Evolutionary conservation across 177 flowering plant species (phyloP).

Genomic region (Telopea speciosissima): DNA sequence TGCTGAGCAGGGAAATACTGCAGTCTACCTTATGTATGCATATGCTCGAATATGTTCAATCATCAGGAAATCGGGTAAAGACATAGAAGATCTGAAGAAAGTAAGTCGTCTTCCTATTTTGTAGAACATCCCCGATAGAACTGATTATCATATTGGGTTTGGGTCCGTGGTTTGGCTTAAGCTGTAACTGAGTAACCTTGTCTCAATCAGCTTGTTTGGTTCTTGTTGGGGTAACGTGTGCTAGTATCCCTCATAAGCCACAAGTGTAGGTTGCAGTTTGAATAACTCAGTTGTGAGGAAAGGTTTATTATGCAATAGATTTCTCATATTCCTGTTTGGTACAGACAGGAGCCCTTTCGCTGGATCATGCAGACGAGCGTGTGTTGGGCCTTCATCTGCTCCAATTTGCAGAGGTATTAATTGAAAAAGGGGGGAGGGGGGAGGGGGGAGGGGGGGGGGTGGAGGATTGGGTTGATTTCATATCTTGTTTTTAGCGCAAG

Average conservation of each 20-base stretch:
- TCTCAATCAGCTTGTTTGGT: background rate
- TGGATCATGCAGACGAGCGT: conserved; percentile 76
- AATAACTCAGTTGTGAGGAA: background rate
- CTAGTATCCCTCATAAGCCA: background rate
- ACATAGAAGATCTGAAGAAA: conserved; percentile 66
- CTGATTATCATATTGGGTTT: background rate
- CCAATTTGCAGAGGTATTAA: conserved; percentile 79
- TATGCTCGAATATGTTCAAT: conserved; percentile 98
- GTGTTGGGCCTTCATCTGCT: conserved; percentile 76
- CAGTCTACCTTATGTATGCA: conserved; percentile 91
- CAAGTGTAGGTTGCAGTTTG: background rate
- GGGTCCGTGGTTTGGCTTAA: background rate
- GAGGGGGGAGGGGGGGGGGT: too few species aligned
- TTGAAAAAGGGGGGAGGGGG: background rate
- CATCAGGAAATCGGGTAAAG: conserved; percentile 87
- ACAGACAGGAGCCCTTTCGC: conserved; percentile 50
- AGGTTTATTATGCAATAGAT: background rate
- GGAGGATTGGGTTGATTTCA: background rate
- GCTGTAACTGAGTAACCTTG: background rate
- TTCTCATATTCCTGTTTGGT: conserved; percentile 3
- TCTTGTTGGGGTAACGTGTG: background rate
- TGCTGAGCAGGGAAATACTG: conserved; percentile 86
- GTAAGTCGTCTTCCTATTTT: conserved; percentile 31
- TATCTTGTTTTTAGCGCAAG: background rate
- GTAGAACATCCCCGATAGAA: background rate